Conservation (phyloP, 2,329 filamentous ascomycete species). For the Alternaria arbusti region DNA sequence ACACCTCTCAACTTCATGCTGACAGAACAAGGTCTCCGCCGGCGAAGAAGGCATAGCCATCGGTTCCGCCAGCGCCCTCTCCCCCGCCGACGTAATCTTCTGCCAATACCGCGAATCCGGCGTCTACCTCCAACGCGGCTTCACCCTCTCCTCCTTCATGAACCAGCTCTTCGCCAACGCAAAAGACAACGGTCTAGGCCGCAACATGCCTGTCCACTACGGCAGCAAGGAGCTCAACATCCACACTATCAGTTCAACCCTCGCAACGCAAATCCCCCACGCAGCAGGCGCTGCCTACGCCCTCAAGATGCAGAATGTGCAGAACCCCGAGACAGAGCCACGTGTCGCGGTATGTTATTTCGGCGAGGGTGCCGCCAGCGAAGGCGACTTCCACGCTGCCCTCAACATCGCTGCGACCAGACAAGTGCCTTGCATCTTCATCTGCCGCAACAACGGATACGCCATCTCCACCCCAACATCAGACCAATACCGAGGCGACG, state of each 20-base stretch:
- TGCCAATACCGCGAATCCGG: conserved; percentile 95
- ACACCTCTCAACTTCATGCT: neutral
- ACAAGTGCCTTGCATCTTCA: conserved; percentile 85
- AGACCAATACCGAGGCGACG: conserved; percentile 90
- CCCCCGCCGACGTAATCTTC: conserved; percentile 87
- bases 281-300: conserved; percentile 87
- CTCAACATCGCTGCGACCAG: conserved; percentile 90
- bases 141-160: conserved; percentile 90
- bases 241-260: conserved; percentile 83
- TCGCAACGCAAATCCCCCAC: conserved; percentile 89
- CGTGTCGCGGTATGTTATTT: conserved; percentile 84
- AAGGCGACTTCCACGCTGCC: conserved; percentile 91
- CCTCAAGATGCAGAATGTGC: conserved; percentile 77
- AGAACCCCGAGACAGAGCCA: conserved; percentile 67
- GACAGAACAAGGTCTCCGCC: conserved; percentile 65
- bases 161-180: conserved; percentile 89
- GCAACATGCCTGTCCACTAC: conserved; percentile 98
- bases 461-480: conserved; percentile 88
- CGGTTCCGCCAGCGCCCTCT: conserved; percentile 82
- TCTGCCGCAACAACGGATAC: conserved; percentile 92
- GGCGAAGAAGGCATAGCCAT: conserved; percentile 95
- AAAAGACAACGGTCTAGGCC: conserved; percentile 78
- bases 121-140: conserved; percentile 88
- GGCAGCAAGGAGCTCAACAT: conserved; percentile 84
- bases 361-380: conserved; percentile 86